Evolutionary conservation across 2,329 filamentous ascomycete species (phyloP), one percentile per base, ranked within the genome.

Genomic region (Hawksworthiomyces lignivorus): DNA sequence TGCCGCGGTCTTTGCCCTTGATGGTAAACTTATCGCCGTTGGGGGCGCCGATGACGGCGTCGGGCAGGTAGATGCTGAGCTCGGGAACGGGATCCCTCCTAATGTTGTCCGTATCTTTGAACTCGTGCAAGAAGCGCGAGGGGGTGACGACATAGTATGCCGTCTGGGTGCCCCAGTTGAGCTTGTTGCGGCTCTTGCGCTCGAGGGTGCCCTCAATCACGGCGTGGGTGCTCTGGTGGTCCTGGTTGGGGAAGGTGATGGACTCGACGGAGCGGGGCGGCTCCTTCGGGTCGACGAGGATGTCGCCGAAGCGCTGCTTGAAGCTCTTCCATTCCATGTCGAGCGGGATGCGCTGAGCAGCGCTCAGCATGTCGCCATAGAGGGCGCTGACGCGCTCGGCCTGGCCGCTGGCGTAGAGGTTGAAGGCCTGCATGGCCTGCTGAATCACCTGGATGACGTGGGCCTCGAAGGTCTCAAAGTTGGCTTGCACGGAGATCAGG

Each of bases 301-400:
- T 68, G 49, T 80, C 72, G 49, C 72, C 68, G 59, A 83, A 84
- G 53, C 88, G 82, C 50, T 75, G 64, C 38, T 80, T 66, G 67
- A 98, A 98, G 52, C 82, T 81, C 47, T 82, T 80, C 90, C 90
- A 98, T 65, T 98, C 92, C 52, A 94, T 90, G 58, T 95, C 84
- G 7, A 75, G 72, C 1, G 87, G 82, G 35, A 98, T 80, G 36
- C 77, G 77, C 65, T 94, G 86, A 4, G 82, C 73, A 10, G 78
- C 81, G 47, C 73, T 76, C 22, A 92, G 73, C 64, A 97, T 90
- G 59, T 96, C 88, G 38, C 75, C 74, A 61, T 94, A 92, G 74
- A 96, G 78, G 36, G 79, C 75, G 48, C 84, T 82, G 27, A 81
- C 82, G 61, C 85, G 86, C 57, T 96, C 87, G 21, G 81, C 78